These are phyloP conservation scores for Diospyros kaki DNA, from an alignment of 148 eudicot genomes.

Conservation along the genomic window DNA sequence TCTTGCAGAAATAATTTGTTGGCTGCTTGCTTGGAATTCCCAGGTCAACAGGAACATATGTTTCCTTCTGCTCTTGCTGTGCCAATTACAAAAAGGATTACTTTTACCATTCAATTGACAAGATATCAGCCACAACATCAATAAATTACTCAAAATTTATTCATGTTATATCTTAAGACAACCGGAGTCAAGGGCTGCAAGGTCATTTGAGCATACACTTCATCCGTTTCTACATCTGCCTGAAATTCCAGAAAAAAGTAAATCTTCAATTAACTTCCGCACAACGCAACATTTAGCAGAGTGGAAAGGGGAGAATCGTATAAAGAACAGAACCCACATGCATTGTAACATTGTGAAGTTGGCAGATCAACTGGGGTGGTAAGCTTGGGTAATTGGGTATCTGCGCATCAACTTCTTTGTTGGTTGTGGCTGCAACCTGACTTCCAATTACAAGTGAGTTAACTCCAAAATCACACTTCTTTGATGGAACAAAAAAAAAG, in stretches of 20 bases:
- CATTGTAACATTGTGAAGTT: conserved; percentile 98
- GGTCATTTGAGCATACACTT: conserved; percentile 93
- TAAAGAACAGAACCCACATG: conserved; percentile 65
- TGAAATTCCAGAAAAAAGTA: conserved; percentile 29
- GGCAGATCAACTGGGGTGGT: conserved; percentile 93
- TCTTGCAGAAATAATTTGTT: conserved; percentile 94
- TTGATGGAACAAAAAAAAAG: neutral
- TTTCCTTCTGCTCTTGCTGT: conserved; percentile 97
- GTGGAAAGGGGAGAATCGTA: neutral
- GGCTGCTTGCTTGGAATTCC: conserved; percentile 96
- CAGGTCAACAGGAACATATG: conserved; percentile 85
- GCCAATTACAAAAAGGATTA: conserved; percentile 13
- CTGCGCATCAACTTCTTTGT: conserved; percentile 82
- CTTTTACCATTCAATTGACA: neutral
- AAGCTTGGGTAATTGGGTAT: conserved; percentile 91
- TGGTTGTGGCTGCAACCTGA: conserved; percentile 97
- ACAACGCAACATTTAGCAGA: neutral
- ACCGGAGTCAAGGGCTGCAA: conserved; percentile 72
- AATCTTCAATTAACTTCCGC: neutral
- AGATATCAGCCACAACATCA: conserved; percentile 5
- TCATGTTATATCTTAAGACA: neutral
- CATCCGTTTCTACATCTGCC: conserved; percentile 98
- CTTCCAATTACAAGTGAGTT: conserved; percentile 14
- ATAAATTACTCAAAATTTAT: neutral
- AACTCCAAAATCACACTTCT: neutral